Evolutionary conservation across 2,329 filamentous ascomycete genomes (phyloP).

Genomic region (Microsporum audouinii): DNA sequence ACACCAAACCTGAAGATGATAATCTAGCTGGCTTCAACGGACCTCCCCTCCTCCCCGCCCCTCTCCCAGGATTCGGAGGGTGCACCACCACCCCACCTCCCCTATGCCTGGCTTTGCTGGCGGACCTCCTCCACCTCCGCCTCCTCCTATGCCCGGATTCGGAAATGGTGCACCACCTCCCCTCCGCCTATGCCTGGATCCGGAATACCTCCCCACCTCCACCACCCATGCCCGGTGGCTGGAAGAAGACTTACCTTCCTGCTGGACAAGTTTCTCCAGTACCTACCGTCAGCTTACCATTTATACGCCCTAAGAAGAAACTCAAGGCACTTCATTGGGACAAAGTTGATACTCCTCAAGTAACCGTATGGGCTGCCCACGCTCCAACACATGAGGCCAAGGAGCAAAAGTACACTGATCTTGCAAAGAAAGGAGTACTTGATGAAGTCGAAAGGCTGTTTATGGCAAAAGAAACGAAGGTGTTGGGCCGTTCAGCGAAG

Average conservation of each 20-base stretch:
- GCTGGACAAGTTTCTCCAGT: constrained; percentile 46
- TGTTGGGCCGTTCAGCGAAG: constrained; percentile 55
- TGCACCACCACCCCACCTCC: constrained; percentile 33
- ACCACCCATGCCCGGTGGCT: constrained; percentile 35
- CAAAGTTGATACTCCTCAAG: constrained; percentile 84
- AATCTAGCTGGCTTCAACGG: constrained; percentile 21
- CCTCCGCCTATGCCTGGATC: constrained; percentile 27
- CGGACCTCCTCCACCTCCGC: constrained; percentile 40
- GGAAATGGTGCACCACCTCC: constrained; percentile 33
- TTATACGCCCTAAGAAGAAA: constrained; percentile 93
- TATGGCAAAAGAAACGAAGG: constrained; percentile 92
- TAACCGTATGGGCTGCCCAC: constrained; percentile 85
- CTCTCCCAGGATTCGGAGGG: constrained; percentile 30
- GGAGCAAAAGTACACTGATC: constrained; percentile 89
- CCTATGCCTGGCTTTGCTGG: constrained; percentile 30
- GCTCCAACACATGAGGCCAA: constrained; percentile 75
- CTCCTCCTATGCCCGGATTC: constrained; percentile 38
- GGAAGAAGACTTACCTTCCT: constrained; percentile 61
- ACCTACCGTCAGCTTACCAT: constrained; percentile 57
- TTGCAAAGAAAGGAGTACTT: constrained; percentile 86
- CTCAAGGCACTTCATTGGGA: constrained; percentile 99
- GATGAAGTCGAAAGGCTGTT: constrained; percentile 97
- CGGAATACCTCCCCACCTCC: constrained; percentile 36
- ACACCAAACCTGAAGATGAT: constrained; percentile 5
- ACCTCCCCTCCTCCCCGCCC: constrained; percentile 41